These are phyloP conservation scores for Acacia melanoxylon DNA, from an alignment of 306 rosid genomes.

Conservation along the genomic window DNA sequence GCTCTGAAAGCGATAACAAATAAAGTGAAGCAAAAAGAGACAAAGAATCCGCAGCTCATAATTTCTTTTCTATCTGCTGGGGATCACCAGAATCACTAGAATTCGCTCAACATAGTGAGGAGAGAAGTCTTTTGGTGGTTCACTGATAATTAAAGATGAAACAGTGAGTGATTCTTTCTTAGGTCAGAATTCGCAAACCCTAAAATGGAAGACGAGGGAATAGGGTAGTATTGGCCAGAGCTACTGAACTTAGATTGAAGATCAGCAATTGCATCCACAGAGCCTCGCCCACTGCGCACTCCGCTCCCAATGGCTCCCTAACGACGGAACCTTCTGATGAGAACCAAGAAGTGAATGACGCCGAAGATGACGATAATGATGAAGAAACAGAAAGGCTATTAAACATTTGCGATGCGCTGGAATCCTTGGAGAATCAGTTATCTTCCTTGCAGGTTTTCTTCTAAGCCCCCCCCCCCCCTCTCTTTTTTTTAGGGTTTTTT, in stretches of 20 bases:
- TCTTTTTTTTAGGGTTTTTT: constrained; percentile 10
- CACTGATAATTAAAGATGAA: background rate
- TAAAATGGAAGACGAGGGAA: constrained; percentile 74
- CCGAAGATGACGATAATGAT: constrained; percentile 47
- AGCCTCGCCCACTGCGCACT: constrained; percentile 2
- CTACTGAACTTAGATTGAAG: constrained; percentile 85
- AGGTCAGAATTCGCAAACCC: constrained; percentile 1
- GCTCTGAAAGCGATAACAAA: background rate
- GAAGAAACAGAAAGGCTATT: constrained; percentile 50
- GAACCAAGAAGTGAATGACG: constrained; percentile 27
- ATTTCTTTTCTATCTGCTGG: constrained; percentile 1
- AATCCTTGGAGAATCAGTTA: constrained; percentile 86
- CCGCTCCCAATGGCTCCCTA: constrained; percentile 28
- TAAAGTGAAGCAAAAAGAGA: background rate
- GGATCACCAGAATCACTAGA: constrained; percentile 34
- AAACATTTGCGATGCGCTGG: constrained; percentile 81
- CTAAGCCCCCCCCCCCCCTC: background rate
- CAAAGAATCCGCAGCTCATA: background rate
- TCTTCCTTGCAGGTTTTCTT: constrained; percentile 72
- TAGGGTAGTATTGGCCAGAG: constrained; percentile 83
- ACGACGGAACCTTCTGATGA: constrained; percentile 3
- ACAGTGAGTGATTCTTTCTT: background rate
- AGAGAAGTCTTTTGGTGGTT: constrained; percentile 38
- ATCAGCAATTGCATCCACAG: constrained; percentile 70
- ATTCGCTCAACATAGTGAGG: background rate